Evolutionary conservation across 306 rosid species (phyloP).

Genomic region (Trichosanthes cucumerina): DNA sequence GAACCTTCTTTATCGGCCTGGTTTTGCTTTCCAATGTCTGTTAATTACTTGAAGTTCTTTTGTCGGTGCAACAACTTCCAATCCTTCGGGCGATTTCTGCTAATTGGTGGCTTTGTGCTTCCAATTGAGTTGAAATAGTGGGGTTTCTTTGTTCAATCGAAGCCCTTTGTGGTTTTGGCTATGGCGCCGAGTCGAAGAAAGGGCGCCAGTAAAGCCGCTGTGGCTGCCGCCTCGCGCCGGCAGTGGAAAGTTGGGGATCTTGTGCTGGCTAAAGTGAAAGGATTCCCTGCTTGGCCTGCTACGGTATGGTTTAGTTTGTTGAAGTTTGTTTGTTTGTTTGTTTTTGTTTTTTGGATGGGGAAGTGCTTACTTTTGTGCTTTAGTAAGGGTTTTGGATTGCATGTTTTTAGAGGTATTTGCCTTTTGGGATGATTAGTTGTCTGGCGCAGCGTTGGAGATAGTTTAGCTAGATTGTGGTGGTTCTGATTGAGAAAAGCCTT

Average conservation of each 20-base stretch:
- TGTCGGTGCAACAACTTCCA: conserved; percentile 29
- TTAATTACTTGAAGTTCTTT: conserved; percentile 22
- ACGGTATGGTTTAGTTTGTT: conserved; percentile 32
- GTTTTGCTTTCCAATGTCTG: conserved; percentile 54
- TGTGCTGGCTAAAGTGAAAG: conserved; percentile 89
- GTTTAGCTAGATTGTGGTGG: conserved; percentile 13
- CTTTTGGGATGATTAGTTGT: conserved; percentile 6
- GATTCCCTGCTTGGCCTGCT: conserved; percentile 99
- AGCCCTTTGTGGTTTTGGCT: conserved; percentile 11
- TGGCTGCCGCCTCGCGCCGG: conserved; percentile 76
- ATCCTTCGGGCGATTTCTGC: conserved; percentile 33
- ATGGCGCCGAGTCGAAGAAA: conserved; percentile 87
- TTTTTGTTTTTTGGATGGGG: not conserved
- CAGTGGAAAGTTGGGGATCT: conserved; percentile 96
- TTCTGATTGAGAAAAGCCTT: conserved; percentile 18
- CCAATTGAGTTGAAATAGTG: conserved; percentile 30
- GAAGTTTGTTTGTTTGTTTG: not conserved
- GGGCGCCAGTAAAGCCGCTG: conserved; percentile 68
- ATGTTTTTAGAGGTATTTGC: conserved; percentile 14
- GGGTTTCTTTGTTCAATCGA: conserved; percentile 26
- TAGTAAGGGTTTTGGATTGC: conserved; percentile 23
- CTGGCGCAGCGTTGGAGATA: conserved; percentile 8
- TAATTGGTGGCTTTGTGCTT: conserved; percentile 7
- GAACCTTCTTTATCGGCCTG: not conserved
- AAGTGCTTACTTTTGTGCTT: not conserved